These are phyloP conservation scores for Trypanosoma melophagium DNA, from an alignment of 208 protist species.

Conservation along the genomic window DNA sequence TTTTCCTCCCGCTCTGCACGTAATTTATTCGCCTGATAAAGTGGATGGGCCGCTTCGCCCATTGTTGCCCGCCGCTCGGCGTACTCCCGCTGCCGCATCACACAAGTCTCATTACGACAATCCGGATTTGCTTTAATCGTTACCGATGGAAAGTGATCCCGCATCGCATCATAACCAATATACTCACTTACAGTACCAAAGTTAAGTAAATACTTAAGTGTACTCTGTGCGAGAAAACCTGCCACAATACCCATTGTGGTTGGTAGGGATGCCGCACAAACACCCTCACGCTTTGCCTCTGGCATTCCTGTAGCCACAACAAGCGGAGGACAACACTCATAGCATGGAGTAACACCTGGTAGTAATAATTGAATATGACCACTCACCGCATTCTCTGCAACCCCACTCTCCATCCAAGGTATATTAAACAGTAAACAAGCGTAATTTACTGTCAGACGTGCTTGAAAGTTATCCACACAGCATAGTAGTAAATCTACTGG, in stretches of 20 bases:
- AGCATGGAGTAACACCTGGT: constrained; percentile 90
- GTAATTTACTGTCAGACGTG: constrained; percentile 94
- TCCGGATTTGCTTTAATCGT: constrained; percentile 90
- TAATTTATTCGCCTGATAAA: constrained; percentile 47
- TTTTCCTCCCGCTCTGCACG: constrained; percentile 42
- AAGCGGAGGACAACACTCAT: constrained; percentile 93
- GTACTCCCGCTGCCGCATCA: constrained; percentile 73
- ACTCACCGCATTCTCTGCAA: constrained; percentile 96
- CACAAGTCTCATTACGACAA: constrained; percentile 79
- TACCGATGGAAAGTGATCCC: constrained; percentile 93
- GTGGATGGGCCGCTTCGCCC: constrained; percentile 58
- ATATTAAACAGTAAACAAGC: constrained; percentile 89
- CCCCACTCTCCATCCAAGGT: constrained; percentile 96
- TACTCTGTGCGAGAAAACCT: constrained; percentile 95
- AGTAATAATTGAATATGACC: constrained; percentile 97
- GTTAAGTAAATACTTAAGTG: constrained; percentile 93
- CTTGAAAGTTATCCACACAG: constrained; percentile 98
- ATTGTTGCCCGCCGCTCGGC: constrained; percentile 23
- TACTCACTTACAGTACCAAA: constrained; percentile 94
- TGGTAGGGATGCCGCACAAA: constrained; percentile 96
- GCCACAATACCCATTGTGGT: constrained; percentile 97
- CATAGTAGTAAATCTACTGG: constrained; percentile 92
- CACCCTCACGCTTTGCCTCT: constrained; percentile 93
- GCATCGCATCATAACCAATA: constrained; percentile 95
- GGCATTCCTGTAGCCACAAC: constrained; percentile 93